Base-by-base conservation (phyloP, 2,329 filamentous ascomycete genomes). In the Arthrobotrys iridis region DNA sequence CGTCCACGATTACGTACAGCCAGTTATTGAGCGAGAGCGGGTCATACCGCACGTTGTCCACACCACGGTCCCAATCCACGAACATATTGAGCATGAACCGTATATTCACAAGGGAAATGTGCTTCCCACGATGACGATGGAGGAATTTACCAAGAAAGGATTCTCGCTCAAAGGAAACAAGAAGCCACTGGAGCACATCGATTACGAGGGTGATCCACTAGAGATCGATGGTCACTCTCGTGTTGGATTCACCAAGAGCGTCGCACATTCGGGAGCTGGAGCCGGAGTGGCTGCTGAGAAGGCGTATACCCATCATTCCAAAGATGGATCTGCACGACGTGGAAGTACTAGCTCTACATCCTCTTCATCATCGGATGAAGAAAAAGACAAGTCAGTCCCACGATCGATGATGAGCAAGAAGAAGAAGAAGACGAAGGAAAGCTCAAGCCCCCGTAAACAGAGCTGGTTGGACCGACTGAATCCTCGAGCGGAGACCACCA, bases 21-120 rank as follows among this genome's bases (percentile, higher is more conserved):
- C 90, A 0, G 86, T 92, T 0, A 84, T 93, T 35, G 85, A 92
- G 58, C 91, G 91, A 80, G 88, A 92, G 77, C 88, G 86, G 0
- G 83, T 92, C 26, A 87, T 90, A 77, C 89, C 89, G 1, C 85
- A 87, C 13, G 86, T 92, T 2, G 84, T 91, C 0, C 91, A 93
- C 83, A 92, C 88, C 22, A 91, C 89, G 0, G 84, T 90, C 0
- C 90, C 90, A 0, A 85, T 93, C 43, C 90, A 92, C 77, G 90
- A 93, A 82, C 86, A 87, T 1, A 90, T 92, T 80, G 88, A 91
- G 79, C 88, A 89, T 58, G 84, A 86, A 11, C 84, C 89, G 0
- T 85, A 90, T 72, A 88, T 91, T 80, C 90, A 93, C 80, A 84
- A 85, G 45, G 86, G 88, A 1, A 88, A 89, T 0, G 84, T 87